Base-by-base conservation (phyloP, 305 asterid species). In the Plantago coronopus region DNA sequence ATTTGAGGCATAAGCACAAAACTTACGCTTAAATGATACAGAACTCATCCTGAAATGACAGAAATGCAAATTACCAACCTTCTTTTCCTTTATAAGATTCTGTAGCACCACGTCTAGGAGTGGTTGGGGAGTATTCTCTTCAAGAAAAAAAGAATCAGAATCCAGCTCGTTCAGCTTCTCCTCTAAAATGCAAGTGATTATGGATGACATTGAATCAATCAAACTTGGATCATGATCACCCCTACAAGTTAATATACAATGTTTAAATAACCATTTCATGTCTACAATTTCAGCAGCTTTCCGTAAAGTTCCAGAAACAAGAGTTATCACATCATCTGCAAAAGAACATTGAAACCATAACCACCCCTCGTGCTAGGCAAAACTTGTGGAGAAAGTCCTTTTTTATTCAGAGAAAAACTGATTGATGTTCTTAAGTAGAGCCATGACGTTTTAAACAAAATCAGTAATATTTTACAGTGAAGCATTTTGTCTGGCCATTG, bases 51-150 rank as follows among this genome's bases (percentile, higher is more conserved):
- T 10, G 15, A 48, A 18, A 21, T 55, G 31, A 57, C 31, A 64
- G 12, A 60, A 17, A 44, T 12, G 43, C 43, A 38, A 38, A 61
- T 31, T 55, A 47, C 53, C 68, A 62, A 84, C 97, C 91, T 85
- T 77, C 48, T 69, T 67, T 67, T 83, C 89, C 73, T 76, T 78
- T 71, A 88, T 64, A 72, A 90, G 79, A 78, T 84, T 86, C 74
- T 74, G 87, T 67, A 91, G 73, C 71, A 91, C 71, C 79, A 88
- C 80, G 66, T 86, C 96, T 69, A 81, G 55, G 63, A 91, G 89
- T 48, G 81, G 74, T 62, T 83, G 91, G 66, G 72, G 77, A 62
- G 69, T 55, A 55, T 71, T 75, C 29, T 65, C 81, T 66, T 72
- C 76, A 25, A 60, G 66, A 50, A 45, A 47, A 68, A 64, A 71